phyloP scores from a whole-genome alignment of 2,329 filamentous ascomycete genomes.

The Tolypocladium pustulatum region DNA sequence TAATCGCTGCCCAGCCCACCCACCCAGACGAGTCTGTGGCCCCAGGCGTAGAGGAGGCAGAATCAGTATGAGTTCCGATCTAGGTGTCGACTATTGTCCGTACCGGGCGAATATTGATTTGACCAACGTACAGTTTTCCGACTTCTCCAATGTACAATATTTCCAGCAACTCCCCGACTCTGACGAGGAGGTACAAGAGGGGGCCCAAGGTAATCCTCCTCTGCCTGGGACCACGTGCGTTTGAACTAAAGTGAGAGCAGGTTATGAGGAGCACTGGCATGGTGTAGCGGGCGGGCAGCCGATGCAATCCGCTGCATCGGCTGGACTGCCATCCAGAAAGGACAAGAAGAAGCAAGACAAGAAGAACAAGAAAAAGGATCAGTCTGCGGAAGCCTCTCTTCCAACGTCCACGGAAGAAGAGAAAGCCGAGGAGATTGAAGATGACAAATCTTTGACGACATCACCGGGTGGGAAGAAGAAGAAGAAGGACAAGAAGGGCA shows the following conservation, averaged over 20 bases:
- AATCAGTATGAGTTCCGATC: slow-evolving; percentile 31
- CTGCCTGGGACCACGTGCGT: not conserved
- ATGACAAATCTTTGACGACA: slow-evolving; percentile 4
- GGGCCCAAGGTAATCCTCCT: slow-evolving; percentile 6
- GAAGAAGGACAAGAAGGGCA: slow-evolving; percentile 7
- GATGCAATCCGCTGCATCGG: not conserved
- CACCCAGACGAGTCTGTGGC: slow-evolving; percentile 9
- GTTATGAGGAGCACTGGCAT: not conserved
- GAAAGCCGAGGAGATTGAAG: slow-evolving; percentile 7
- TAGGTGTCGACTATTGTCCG: slow-evolving; percentile 26
- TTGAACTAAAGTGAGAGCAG: not conserved
- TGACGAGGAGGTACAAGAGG: slow-evolving; percentile 23
- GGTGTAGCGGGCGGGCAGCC: slow-evolving; percentile 2
- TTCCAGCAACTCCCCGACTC: slow-evolving; percentile 26
- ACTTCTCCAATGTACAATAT: slow-evolving; percentile 33
- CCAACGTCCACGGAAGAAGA: slow-evolving; percentile 5
- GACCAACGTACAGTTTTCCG: slow-evolving; percentile 27
- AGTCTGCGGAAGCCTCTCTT: not conserved
- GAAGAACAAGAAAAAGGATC: slow-evolving; percentile 10
- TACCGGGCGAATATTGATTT: slow-evolving; percentile 27
- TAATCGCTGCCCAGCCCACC: slow-evolving; percentile 18
- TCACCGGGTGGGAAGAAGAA: slow-evolving; percentile 12
- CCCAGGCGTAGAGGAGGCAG: slow-evolving; percentile 15
- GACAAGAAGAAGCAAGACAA: slow-evolving; percentile 11
- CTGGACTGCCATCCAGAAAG: slow-evolving; percentile 3